Percentiles rank a stretch among this genome's conserved stretches.
phyloP scores from a whole-genome alignment of 257 asterid genomes.

The Phtheirospermum japonicum region DNA sequence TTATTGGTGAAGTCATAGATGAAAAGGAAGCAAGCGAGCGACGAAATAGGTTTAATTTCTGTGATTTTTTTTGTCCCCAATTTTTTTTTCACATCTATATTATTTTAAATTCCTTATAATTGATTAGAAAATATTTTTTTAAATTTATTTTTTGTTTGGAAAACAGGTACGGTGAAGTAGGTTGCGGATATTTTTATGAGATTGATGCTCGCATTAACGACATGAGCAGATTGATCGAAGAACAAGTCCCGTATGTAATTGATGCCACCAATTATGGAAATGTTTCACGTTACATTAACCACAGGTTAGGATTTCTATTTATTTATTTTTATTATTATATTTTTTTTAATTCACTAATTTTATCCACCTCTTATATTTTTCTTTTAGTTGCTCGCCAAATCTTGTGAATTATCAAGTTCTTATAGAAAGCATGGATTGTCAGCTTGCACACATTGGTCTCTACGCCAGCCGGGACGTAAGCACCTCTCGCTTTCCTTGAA shows the following conservation, averaged over 20 bases:
- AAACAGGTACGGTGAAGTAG: constrained; percentile 61
- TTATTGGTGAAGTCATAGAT: constrained; percentile 84
- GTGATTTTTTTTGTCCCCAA: constrained; percentile 1
- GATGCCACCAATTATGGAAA: constrained; percentile 90
- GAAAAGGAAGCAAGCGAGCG: constrained; percentile 84
- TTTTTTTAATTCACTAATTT: constrained; percentile 19
- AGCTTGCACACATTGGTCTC: constrained; percentile 82
- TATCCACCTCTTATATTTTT: constrained; percentile 22
- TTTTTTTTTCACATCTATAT: background rate
- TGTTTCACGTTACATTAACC: constrained; percentile 94
- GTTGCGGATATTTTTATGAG: constrained; percentile 66
- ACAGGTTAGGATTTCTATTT: constrained; percentile 53
- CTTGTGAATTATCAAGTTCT: constrained; percentile 93
- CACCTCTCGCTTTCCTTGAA: constrained; percentile 1
- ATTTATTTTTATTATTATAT: background rate
- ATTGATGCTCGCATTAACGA: constrained; percentile 68
- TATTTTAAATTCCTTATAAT: constrained; percentile 5
- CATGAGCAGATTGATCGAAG: constrained; percentile 85
- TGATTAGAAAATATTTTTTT: constrained; percentile 3
- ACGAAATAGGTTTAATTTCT: constrained; percentile 52
- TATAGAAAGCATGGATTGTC: constrained; percentile 93
- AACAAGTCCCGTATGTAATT: constrained; percentile 63
- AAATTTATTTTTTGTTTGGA: constrained; percentile 15
- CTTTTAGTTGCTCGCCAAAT: constrained; percentile 80
- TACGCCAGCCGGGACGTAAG: constrained; percentile 92